Conservation (phyloP, 2,329 filamentous ascomycete species). For the Aureobasidium sp. region DNA sequence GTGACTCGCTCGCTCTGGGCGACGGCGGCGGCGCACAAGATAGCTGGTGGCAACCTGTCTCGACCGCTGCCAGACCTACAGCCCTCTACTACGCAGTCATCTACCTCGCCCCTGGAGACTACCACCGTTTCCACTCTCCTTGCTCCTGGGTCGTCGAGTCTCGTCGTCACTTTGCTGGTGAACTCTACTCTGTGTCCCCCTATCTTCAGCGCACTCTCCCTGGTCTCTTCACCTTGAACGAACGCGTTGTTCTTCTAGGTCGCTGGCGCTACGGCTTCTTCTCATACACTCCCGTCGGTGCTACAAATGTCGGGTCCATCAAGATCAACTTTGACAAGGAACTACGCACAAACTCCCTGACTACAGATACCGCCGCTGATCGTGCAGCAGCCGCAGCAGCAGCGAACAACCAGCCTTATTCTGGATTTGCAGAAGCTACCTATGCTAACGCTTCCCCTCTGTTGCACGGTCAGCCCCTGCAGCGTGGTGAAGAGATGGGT, state of each 20-base stretch:
- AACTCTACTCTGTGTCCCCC: conserved; percentile 89
- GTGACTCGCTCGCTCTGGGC: conserved; percentile 67
- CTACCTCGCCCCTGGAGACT: conserved; percentile 94
- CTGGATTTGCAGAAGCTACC: conserved; percentile 87
- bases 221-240: conserved; percentile 92
- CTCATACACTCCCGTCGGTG: conserved; percentile 88
- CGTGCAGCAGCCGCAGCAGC: conserved; percentile 73
- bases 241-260: conserved; percentile 86
- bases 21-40: conserved; percentile 35
- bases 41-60: conserved; percentile 38
- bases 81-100: conserved; percentile 89
- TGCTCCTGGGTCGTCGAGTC: conserved; percentile 91
- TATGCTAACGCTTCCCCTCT: conserved; percentile 72
- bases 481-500: conserved; percentile 92
- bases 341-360: conserved; percentile 83
- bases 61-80: conserved; percentile 41
- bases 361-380: conserved; percentile 88
- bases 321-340: conserved; percentile 95
- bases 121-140: conserved; percentile 96
- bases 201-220: conserved; percentile 90
- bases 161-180: conserved; percentile 93
- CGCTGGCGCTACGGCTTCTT: conserved; percentile 98
- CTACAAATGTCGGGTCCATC: conserved; percentile 95
- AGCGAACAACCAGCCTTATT: conserved; percentile 69
- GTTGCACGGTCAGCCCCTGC: conserved; percentile 74